Percentiles rank a stretch among this genome's conserved stretches.
Conservation (phyloP, 2,329 filamentous ascomycete species). For the Pseudogymnoascus sp. region DNA sequence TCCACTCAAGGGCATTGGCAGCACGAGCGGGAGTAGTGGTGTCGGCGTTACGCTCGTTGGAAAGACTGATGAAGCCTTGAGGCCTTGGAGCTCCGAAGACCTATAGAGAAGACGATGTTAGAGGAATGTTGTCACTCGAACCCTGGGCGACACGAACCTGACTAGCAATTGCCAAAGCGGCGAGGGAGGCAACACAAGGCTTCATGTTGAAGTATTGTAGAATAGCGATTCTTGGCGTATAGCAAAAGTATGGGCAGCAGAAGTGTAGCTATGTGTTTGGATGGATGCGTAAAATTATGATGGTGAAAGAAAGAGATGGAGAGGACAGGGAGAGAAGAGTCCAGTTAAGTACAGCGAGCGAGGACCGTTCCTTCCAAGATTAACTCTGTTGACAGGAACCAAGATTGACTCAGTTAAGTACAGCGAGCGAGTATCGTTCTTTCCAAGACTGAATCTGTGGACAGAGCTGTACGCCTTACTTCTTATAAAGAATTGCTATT, state of each 20-base stretch:
- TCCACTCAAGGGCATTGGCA: not conserved
- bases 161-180: not conserved
- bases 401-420: no score
- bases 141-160: not conserved
- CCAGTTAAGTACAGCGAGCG: not conserved
- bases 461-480: no score
- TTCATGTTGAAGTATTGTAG: not conserved
- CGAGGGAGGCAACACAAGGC: not conserved
- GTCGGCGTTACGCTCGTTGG: not conserved
- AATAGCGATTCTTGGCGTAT: not conserved
- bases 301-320: not conserved
- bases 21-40: not conserved
- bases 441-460: not conserved
- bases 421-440: not conserved
- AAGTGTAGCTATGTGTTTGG: not conserved
- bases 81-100: not conserved
- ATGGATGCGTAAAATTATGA: constrained; percentile 7
- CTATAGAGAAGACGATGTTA: not conserved
- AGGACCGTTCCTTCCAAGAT: not conserved
- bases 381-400: not conserved
- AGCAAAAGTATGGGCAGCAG: constrained; percentile 2
- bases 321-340: not conserved
- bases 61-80: not conserved
- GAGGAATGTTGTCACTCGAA: not conserved
- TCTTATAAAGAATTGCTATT: constrained; percentile 3